phyloP scores from a whole-genome alignment of 2,329 filamentous ascomycete genomes.

The Penicillium sp. region DNA sequence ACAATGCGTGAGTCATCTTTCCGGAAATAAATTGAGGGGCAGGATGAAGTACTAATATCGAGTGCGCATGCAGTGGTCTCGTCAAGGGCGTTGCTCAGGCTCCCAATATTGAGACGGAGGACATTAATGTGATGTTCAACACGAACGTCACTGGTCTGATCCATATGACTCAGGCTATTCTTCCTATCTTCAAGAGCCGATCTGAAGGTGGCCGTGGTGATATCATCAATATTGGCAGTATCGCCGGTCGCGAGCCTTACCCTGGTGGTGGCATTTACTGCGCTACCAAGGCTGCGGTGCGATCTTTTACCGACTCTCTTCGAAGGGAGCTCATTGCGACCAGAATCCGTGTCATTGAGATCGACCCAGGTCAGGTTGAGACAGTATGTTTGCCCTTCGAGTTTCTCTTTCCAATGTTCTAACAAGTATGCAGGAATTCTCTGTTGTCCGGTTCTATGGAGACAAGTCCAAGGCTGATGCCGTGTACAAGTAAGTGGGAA shows the following conservation, averaged over 20 bases:
- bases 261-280: conserved; percentile 88
- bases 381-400: conserved; percentile 55
- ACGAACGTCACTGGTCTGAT: conserved; percentile 96
- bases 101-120: conserved; percentile 76
- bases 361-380: conserved; percentile 92
- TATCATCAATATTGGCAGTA: conserved; percentile 92
- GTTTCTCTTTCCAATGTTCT: neutral
- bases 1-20: conserved; percentile 86
- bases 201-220: conserved; percentile 76
- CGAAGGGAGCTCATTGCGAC: conserved; percentile 80
- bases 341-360: conserved; percentile 78
- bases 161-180: conserved; percentile 90
- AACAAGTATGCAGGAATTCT: conserved; percentile 67
- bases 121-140: conserved; percentile 83
- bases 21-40: neutral
- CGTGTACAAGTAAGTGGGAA: conserved; percentile 74
- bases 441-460: conserved; percentile 81
- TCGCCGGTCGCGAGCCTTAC: conserved; percentile 87
- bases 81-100: conserved; percentile 86
- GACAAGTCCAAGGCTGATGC: conserved; percentile 88
- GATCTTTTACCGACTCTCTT: conserved; percentile 78
- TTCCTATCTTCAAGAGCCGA: conserved; percentile 74
- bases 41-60: conserved; percentile 4
- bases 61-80: conserved; percentile 62
- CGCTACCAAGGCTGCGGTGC: conserved; percentile 85